Base-by-base conservation (phyloP, 148 eudicot genomes). In the Dianthus caryophyllus region DNA sequence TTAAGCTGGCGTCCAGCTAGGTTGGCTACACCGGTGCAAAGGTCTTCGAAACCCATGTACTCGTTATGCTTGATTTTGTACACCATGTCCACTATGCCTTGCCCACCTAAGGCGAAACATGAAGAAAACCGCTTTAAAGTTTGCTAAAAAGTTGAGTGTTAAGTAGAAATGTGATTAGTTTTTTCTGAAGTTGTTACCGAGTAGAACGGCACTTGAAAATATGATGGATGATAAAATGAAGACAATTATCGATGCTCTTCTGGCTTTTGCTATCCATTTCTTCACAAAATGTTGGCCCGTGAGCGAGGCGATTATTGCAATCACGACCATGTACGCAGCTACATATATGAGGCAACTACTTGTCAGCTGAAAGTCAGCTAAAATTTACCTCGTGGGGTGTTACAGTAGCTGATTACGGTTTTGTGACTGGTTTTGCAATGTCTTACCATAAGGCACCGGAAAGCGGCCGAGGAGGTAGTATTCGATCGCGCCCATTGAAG, bases 391-490 rank as follows among this genome's bases (percentile, higher is more conserved):
- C n/a, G n/a, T n/a, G n/a, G n/a, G n/a, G n/a, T n/a, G n/a, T n/a
- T n/a, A n/a, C n/a, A n/a, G n/a, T n/a, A n/a, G n/a, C n/a, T n/a
- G n/a, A n/a, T 33, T 33, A 2, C 3, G 39, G 39, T 8, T 33
- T 8, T 33, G 8, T 33, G 39, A 38, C 29, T 16, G 30, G 47
- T 39, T 21, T 12, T 33, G n/a, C 14, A 16, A 54, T 25, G 64
- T 16, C 43, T 56, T 78, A 87, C 93, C 87, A 17, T 87, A 87
- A 22, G 87, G 84, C 8, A 85, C 75, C 0, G 93, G 93, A 54
- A 87, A 87, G 26, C 89, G 84, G 13, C 71, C 73, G n/a, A 87
- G 77, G 36, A 87, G 85, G 71, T 87, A 87, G 63, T 87, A 87
- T 57, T 87, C 87, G 20, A 85, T 75, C 0, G 82, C 87, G 18